Evolutionary conservation across 345 rosid species (phyloP), one percentile per base, ranked within the genome.

Genomic region (Garcia nutans): DNA sequence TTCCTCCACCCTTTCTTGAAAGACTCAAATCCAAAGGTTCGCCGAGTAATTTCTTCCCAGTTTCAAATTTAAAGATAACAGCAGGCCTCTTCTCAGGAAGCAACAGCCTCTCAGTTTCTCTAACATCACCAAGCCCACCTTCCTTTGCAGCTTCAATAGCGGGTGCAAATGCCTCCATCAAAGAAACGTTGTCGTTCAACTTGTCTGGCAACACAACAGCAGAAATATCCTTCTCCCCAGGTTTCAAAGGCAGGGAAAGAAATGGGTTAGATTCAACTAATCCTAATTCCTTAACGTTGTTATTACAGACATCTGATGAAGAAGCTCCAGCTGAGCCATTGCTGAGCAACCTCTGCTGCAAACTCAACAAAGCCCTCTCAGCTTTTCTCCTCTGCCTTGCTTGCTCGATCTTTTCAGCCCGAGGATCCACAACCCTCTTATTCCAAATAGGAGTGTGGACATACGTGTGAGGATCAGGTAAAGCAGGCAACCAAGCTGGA

Each of bases 391-490:
- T 85, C 82, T 93, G 98, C 80, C 91, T 88, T 0, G 92, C 97
- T 80, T 92, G 99, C 80, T 96, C 93, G 63, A 96, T 85, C 88
- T 91, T 93, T 65, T 96, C 98, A 2, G 93, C 87, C 49, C 93
- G 89, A 52, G 87, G 91, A 84, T 96, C 95, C 0, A 82, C 78
- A 20, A 61, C 80, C 83, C 98, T 85, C 83, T 96, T 92, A 15
- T 88, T 85, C 99, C 99, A 93, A 88, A 89, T 83, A 8, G 97
- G 93, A 12, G 99, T 93, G 10, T 81, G 86, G 67, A 88, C 77
- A 70, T 92, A 93, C 0, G 99, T 96, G 77, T 93, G 99, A 65
- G 91, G 93, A 85, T 96, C 99, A 8, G 99, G 99, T 74, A 96
- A 89, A 56, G 99, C 97, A 0, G 98, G 99, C 78, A 96, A 79